Evolutionary conservation across 176 grass and related monocot species (phyloP).

Genomic region (Cenchrus americanus): DNA sequence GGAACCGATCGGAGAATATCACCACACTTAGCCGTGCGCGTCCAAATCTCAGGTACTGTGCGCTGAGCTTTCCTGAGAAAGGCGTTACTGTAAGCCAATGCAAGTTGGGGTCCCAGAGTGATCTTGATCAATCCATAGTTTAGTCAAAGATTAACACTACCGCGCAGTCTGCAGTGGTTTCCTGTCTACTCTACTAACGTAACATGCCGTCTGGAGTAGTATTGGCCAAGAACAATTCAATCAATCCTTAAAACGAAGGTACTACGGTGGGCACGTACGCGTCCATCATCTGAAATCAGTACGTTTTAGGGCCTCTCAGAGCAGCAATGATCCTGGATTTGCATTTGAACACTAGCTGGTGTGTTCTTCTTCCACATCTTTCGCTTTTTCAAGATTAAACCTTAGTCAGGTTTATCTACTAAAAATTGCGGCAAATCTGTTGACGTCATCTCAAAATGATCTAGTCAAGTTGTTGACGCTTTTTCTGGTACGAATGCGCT

Average conservation of each 20-base stretch:
- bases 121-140: conserved; percentile 40
- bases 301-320: too few relatives aligned
- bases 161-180: neutral
- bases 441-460: too few relatives aligned
- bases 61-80: conserved; percentile 53
- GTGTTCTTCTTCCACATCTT: neutral
- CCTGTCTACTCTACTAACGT: neutral
- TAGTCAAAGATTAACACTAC: neutral
- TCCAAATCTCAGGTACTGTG: conserved; percentile 40
- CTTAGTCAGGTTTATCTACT: too few relatives aligned
- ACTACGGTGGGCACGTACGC: too few relatives aligned
- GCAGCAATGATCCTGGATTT: neutral
- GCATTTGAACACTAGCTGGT: neutral
- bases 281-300: too few relatives aligned
- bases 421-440: too few relatives aligned
- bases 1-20: neutral
- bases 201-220: too few relatives aligned
- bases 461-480: too few relatives aligned
- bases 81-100: neutral
- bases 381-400: conserved; percentile 8
- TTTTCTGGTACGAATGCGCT: too few relatives aligned
- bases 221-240: neutral
- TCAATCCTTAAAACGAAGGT: too few relatives aligned
- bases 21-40: neutral
- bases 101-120: conserved; percentile 34